phyloP scores from a whole-genome alignment of 75 land plant species.

The Larix kaempferi region DNA sequence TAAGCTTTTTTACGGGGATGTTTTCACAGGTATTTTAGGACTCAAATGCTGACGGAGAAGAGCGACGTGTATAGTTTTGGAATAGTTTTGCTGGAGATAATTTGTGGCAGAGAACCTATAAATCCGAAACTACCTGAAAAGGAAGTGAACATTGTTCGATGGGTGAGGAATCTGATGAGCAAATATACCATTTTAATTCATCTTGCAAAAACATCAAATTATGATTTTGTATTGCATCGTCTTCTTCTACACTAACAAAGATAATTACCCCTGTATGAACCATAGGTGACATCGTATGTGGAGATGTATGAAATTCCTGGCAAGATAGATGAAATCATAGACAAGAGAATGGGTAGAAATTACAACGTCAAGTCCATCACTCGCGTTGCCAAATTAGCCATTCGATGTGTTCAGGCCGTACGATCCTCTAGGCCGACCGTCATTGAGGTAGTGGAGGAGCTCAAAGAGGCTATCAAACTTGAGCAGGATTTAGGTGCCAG shows the following conservation, averaged over 20 bases:
- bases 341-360: not conserved
- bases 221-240: not conserved
- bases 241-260: not conserved
- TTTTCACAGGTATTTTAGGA: constrained; percentile 13
- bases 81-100: constrained; percentile 24
- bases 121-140: not conserved
- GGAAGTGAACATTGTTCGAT: not conserved
- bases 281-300: not conserved
- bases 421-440: not conserved
- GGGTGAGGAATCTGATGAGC: not conserved
- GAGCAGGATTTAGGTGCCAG: no score
- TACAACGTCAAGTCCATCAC: not conserved
- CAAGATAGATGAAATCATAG: not conserved
- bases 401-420: not conserved
- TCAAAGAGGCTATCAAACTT: not conserved
- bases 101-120: not conserved
- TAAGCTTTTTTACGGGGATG: no score
- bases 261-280: not conserved
- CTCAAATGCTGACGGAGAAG: constrained; percentile 13
- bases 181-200: not conserved
- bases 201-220: not conserved
- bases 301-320: not conserved
- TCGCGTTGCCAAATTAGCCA: not conserved
- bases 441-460: not conserved
- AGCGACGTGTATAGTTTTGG: constrained; percentile 33